These are phyloP conservation scores for Emergomyces orientalis DNA, from an alignment of 2,329 filamentous ascomycete species.

Conservation along the genomic window DNA sequence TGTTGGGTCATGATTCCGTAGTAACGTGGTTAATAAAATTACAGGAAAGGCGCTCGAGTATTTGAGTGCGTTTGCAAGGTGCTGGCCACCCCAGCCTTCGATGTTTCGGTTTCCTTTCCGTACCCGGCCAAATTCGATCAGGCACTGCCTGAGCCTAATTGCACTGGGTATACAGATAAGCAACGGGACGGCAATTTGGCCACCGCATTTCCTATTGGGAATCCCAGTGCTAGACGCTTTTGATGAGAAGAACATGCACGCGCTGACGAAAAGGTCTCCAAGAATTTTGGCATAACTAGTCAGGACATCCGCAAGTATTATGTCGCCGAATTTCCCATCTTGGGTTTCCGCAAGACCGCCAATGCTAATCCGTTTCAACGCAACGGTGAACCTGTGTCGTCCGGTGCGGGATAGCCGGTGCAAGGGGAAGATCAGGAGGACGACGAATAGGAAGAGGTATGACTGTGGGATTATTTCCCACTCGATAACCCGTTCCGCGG, in stretches of 20 bases:
- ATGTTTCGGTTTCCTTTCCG: constrained; percentile 37
- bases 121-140: constrained; percentile 77
- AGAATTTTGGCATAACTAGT: constrained; percentile 92
- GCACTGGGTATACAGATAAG: constrained; percentile 73
- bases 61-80: constrained; percentile 88
- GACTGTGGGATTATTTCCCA: constrained; percentile 82
- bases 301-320: constrained; percentile 84
- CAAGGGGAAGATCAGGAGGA: constrained; percentile 64
- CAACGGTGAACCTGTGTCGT: constrained; percentile 64
- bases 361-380: constrained; percentile 66
- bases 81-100: constrained; percentile 68
- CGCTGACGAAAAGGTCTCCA: constrained; percentile 75
- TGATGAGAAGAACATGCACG: constrained; percentile 80
- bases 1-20: constrained; percentile 51
- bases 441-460: constrained; percentile 63
- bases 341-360: constrained; percentile 78
- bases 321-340: constrained; percentile 90
- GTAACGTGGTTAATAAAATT: constrained; percentile 66
- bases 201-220: constrained; percentile 75
- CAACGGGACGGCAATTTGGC: constrained; percentile 67
- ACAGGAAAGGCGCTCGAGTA: constrained; percentile 93
- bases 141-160: constrained; percentile 83
- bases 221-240: constrained; percentile 65
- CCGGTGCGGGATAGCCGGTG: constrained; percentile 60
- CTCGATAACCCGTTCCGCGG: constrained; percentile 57